Conservation (phyloP, 768 basidiomycete genomes). For the Podaxis sp. region DNA sequence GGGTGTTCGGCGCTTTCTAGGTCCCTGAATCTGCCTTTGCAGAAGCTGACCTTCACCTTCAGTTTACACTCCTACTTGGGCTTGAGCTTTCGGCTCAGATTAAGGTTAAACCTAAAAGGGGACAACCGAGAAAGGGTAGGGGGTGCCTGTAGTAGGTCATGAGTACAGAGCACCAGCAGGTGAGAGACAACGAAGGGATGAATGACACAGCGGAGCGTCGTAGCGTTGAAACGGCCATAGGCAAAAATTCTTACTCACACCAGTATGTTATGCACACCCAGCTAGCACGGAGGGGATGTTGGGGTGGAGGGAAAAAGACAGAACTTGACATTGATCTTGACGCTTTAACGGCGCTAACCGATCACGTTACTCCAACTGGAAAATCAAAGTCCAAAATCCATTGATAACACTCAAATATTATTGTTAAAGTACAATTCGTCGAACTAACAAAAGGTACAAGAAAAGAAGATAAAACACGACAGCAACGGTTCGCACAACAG, state of each 20-base stretch:
- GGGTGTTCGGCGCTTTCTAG: background rate
- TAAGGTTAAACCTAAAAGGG: too few relatives aligned
- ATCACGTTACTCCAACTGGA: background rate
- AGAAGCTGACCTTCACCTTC: background rate
- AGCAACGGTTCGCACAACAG: background rate
- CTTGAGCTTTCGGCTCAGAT: too few relatives aligned
- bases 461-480: too few relatives aligned
- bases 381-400: background rate
- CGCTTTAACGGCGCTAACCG: background rate
- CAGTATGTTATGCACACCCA: background rate
- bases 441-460: too few relatives aligned
- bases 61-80: too few relatives aligned
- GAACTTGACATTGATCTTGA: background rate
- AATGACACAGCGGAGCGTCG: background rate
- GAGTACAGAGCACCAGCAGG: background rate
- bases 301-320: background rate
- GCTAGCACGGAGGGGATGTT: background rate
- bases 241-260: background rate
- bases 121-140: too few relatives aligned
- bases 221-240: background rate
- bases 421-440: background rate
- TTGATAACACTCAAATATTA: background rate
- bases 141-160: background rate
- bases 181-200: background rate
- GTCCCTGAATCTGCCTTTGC: background rate